These are phyloP conservation scores for Lyophyllum semitale DNA, from an alignment of 768 basidiomycete species.

Conservation along the genomic window DNA sequence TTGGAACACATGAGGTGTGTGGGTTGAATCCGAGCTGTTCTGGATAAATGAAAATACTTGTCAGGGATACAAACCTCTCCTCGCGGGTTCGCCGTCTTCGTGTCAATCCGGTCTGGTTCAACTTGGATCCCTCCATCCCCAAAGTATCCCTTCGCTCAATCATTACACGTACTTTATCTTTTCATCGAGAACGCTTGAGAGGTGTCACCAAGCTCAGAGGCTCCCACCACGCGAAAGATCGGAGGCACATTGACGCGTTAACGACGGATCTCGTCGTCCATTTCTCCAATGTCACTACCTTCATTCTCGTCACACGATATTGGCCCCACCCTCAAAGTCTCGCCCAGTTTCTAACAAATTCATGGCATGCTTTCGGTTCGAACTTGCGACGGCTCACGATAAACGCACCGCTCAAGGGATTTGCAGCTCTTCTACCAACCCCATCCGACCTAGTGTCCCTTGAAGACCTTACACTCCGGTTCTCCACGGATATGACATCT, in stretches of 20 bases:
- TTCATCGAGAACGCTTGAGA: neutral
- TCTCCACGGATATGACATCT: constrained; percentile 7
- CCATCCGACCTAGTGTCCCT: constrained; percentile 2
- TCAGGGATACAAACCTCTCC: constrained; percentile 11
- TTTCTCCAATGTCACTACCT: constrained; percentile 12
- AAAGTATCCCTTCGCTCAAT: constrained; percentile 2
- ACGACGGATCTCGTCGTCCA: constrained; percentile 4
- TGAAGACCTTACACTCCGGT: constrained; percentile 2
- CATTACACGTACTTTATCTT: neutral
- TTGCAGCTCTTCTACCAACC: constrained; percentile 7
- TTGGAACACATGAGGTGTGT: constrained; percentile 15
- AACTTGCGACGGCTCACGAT: constrained; percentile 12
- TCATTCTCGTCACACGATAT: constrained; percentile 12
- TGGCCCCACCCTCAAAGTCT: constrained; percentile 11
- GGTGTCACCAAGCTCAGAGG: neutral
- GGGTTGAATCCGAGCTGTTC: neutral
- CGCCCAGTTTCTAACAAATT: constrained; percentile 8
- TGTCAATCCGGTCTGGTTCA: constrained; percentile 18
- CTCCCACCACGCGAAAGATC: neutral
- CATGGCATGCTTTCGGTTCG: constrained; percentile 8
- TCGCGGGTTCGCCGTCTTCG: constrained; percentile 13
- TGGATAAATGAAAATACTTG: neutral
- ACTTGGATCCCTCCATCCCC: neutral
- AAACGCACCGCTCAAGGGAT: constrained; percentile 10
- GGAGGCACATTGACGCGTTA: constrained; percentile 5